These are phyloP conservation scores for Euphorbia peplus DNA, from an alignment of 345 rosid genomes.

Conservation along the genomic window DNA sequence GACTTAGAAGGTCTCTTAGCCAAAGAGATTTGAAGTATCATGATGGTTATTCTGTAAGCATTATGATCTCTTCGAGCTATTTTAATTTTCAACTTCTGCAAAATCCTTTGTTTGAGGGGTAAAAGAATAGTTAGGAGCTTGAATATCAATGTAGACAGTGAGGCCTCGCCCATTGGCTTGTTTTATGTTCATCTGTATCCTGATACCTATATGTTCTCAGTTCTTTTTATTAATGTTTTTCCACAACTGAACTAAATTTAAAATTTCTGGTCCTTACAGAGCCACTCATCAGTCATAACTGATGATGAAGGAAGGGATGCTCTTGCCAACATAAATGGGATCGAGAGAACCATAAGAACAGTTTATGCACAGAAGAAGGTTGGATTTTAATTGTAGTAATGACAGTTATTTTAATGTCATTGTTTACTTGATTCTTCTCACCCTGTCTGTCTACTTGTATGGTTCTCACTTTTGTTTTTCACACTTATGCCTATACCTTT, in stretches of 20 bases:
- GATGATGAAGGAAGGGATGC: conserved; percentile 77
- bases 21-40: conserved; percentile 63
- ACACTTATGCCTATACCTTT: conserved; percentile 15
- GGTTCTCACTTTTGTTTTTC: neutral
- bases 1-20: conserved; percentile 64
- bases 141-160: neutral
- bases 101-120: neutral
- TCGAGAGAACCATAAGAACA: conserved; percentile 61
- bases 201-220: neutral
- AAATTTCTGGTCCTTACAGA: conserved; percentile 45
- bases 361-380: conserved; percentile 82
- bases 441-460: neutral
- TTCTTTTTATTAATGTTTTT: neutral
- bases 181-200: neutral
- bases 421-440: neutral
- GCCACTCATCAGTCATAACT: conserved; percentile 81
- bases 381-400: conserved; percentile 20
- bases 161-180: neutral
- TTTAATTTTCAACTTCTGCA: conserved; percentile 4
- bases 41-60: conserved; percentile 87
- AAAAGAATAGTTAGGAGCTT: neutral
- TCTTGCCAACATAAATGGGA: conserved; percentile 39
- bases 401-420: neutral
- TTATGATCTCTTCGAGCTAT: conserved; percentile 14
- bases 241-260: conserved; percentile 1